phyloP scores from a whole-genome alignment of 1,284 basidiomycete genomes.

The Coriolopsis trogii region DNA sequence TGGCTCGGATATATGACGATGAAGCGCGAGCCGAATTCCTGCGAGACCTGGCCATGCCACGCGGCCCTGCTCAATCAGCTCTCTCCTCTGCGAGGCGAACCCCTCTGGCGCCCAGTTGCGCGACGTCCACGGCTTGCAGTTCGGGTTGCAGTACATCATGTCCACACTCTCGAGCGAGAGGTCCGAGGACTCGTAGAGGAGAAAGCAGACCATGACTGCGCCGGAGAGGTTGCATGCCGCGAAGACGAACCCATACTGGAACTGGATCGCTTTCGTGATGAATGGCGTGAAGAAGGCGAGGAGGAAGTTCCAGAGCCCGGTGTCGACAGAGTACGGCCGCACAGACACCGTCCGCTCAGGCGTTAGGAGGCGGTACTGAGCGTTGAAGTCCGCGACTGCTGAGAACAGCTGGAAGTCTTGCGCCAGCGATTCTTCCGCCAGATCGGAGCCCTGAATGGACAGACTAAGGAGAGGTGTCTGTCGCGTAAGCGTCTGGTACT shows the following conservation, averaged over 20 bases:
- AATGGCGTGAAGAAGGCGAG: constrained; percentile 79
- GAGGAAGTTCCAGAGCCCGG: constrained; percentile 81
- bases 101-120: constrained; percentile 57
- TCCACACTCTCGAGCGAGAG: constrained; percentile 75
- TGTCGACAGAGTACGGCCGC: constrained; percentile 89
- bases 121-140: constrained; percentile 71
- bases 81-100: constrained; percentile 43
- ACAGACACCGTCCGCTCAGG: constrained; percentile 86
- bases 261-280: constrained; percentile 58
- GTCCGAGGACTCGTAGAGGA: constrained; percentile 77
- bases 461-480: constrained; percentile 6
- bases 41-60: constrained; percentile 79
- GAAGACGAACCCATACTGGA: constrained; percentile 69
- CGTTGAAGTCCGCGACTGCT: constrained; percentile 73
- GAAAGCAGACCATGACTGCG: constrained; percentile 71
- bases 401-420: constrained; percentile 47
- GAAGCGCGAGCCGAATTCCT: constrained; percentile 89
- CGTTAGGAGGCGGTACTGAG: constrained; percentile 80
- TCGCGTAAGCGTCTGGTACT: no score
- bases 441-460: constrained; percentile 20
- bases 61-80: constrained; percentile 42
- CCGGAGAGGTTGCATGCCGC: constrained; percentile 58
- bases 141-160: constrained; percentile 74
- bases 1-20: constrained; percentile 96
- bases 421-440: constrained; percentile 2